These are phyloP conservation scores for Aspergillus candidus DNA, from an alignment of 2,329 filamentous ascomycete genomes.

Conservation along the genomic window DNA sequence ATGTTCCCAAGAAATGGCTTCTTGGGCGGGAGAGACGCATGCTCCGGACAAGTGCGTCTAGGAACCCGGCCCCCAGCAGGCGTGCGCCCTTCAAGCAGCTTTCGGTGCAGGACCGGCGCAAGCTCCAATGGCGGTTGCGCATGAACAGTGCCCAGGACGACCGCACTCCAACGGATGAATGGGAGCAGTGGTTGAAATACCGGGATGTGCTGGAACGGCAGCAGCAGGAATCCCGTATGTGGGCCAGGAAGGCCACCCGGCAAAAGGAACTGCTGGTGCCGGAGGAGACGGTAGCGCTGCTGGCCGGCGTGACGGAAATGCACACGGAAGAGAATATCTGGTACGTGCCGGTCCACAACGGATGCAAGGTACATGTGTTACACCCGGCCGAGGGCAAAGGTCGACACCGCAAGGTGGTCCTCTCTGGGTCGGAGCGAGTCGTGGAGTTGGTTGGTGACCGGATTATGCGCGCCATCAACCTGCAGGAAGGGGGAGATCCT, in stretches of 20 bases:
- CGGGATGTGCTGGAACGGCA: conserved; percentile 22
- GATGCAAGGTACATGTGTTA: conserved; percentile 35
- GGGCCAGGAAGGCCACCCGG: conserved; percentile 10
- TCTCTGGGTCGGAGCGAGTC: conserved; percentile 30
- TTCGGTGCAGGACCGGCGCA: conserved; percentile 21
- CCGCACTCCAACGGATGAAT: neutral
- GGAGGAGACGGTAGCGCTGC: conserved; percentile 30
- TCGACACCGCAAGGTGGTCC: conserved; percentile 27
- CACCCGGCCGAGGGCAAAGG: conserved; percentile 26
- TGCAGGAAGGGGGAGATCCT: conserved; percentile 24
- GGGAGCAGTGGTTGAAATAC: conserved; percentile 22
- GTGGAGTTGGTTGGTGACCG: conserved; percentile 26
- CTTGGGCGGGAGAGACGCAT: no score
- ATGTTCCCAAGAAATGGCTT: neutral
- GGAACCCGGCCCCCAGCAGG: neutral
- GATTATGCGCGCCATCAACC: conserved; percentile 18
- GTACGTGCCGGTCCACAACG: conserved; percentile 29
- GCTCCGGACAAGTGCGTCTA: no score
- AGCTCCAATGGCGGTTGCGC: conserved; percentile 21
- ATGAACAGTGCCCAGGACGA: conserved; percentile 5
- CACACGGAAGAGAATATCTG: conserved; percentile 34
- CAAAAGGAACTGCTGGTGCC: conserved; percentile 29
- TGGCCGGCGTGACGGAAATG: conserved; percentile 27
- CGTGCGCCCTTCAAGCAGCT: conserved; percentile 9
- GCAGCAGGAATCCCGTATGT: conserved; percentile 12